These are phyloP conservation scores for Phytopythium mirpurense DNA, from an alignment of 352 stramenopile genomes.

Conservation along the genomic window DNA sequence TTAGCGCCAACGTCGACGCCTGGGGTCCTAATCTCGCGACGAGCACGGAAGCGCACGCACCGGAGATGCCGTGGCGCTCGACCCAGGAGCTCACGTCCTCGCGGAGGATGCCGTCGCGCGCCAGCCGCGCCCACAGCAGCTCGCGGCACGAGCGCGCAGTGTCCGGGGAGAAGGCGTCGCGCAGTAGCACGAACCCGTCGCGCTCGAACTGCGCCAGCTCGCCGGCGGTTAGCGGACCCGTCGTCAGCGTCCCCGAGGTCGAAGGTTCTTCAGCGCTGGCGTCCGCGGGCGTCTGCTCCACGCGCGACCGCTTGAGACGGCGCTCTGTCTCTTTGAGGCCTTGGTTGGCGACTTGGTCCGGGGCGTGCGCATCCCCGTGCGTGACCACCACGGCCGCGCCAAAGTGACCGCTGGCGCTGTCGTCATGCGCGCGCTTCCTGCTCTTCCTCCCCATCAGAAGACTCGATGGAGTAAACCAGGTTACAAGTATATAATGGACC, in stretches of 20 bases:
- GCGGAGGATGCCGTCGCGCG: conserved; percentile 26
- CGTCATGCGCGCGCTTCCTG: neutral
- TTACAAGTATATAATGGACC: too few species aligned
- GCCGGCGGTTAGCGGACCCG: conserved; percentile 16
- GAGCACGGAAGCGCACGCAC: conserved; percentile 10
- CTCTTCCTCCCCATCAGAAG: conserved; percentile 7
- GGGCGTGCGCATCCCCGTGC: neutral
- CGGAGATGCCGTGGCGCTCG: conserved; percentile 50
- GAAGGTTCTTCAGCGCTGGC: neutral
- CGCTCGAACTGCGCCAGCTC: conserved; percentile 52
- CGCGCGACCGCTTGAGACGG: neutral
- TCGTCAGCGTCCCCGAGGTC: neutral
- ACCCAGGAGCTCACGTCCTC: conserved; percentile 44
- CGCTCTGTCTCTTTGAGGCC: neutral
- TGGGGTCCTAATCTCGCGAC: too few species aligned
- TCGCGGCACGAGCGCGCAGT: conserved; percentile 38
- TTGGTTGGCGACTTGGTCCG: neutral
- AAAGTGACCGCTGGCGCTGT: too few species aligned
- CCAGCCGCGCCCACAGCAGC: conserved; percentile 38
- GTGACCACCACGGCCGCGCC: neutral
- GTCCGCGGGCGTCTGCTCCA: neutral
- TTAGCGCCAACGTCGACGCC: too few species aligned
- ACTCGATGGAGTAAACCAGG: neutral
- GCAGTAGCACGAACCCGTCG: conserved; percentile 67
- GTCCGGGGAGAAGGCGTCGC: conserved; percentile 36